These are phyloP conservation scores for Plectosphaerella sp. DNA, from an alignment of 2,329 filamentous ascomycete species.

Conservation along the genomic window DNA sequence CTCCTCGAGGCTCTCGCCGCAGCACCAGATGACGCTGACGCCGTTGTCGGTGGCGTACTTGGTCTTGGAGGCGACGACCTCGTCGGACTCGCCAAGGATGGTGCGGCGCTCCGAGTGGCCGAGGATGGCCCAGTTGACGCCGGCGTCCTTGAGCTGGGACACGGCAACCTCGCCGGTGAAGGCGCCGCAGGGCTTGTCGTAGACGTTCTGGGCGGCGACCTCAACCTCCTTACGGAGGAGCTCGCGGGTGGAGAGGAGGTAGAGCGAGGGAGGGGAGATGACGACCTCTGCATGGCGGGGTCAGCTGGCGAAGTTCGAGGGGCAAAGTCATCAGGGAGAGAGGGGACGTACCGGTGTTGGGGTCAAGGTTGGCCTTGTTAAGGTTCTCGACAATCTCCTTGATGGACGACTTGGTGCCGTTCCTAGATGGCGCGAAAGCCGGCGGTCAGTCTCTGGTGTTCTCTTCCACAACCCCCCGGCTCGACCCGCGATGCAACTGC, in stretches of 20 bases:
- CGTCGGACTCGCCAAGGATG: slow-evolving; percentile 80
- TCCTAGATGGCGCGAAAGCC: slow-evolving; percentile 54
- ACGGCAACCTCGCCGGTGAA: slow-evolving; percentile 97
- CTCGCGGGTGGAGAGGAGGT: slow-evolving; percentile 83
- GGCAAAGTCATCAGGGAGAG: neutral
- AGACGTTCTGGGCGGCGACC: slow-evolving; percentile 95
- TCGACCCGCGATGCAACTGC: too few relatives aligned
- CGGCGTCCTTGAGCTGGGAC: slow-evolving; percentile 82
- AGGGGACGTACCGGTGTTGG: slow-evolving; percentile 60
- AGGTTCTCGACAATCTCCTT: slow-evolving; percentile 86
- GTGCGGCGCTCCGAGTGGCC: slow-evolving; percentile 95
- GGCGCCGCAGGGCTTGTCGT: slow-evolving; percentile 92
- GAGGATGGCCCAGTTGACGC: slow-evolving; percentile 84
- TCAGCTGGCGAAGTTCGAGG: slow-evolving; percentile 1
- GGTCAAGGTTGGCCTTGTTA: slow-evolving; percentile 78
- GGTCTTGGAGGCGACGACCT: slow-evolving; percentile 87
- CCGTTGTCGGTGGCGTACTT: slow-evolving; percentile 87
- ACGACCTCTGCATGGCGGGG: slow-evolving; percentile 71
- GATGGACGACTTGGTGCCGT: slow-evolving; percentile 86
- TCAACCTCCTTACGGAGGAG: slow-evolving; percentile 71
- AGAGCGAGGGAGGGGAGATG: slow-evolving; percentile 84
- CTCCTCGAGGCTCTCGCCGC: slow-evolving; percentile 91
- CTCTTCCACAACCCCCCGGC: too few relatives aligned
- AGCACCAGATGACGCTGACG: slow-evolving; percentile 90
- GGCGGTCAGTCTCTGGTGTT: slow-evolving; percentile 10